Evolutionary conservation across 2,329 filamentous ascomycete genomes (phyloP).

Genomic region (Gaeumannomyces sp.): DNA sequence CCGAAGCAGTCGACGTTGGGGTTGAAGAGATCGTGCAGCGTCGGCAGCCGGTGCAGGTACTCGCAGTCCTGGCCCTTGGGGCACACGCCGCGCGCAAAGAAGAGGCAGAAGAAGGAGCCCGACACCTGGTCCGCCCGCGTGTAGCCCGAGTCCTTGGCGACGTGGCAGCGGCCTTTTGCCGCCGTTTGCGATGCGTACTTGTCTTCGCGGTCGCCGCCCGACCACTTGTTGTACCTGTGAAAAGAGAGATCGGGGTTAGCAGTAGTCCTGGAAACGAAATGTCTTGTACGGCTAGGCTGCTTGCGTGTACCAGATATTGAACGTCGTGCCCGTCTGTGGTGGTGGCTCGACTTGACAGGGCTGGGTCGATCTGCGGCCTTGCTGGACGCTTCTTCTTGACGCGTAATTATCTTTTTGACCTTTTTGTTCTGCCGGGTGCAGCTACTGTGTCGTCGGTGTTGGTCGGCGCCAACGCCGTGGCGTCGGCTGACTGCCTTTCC

Average conservation of each 20-base stretch:
- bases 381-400: slow-evolving; percentile 80
- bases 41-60: slow-evolving; percentile 84
- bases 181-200: slow-evolving; percentile 78
- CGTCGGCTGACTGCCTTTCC: slow-evolving; percentile 12
- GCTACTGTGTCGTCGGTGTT: background rate
- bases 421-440: slow-evolving; percentile 39
- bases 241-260: slow-evolving; percentile 58
- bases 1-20: slow-evolving; percentile 95
- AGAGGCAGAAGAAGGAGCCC: slow-evolving; percentile 87
- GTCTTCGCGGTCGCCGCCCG: slow-evolving; percentile 88
- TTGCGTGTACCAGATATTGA: slow-evolving; percentile 80
- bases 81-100: slow-evolving; percentile 64
- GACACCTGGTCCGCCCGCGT: slow-evolving; percentile 70
- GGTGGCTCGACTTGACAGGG: slow-evolving; percentile 77
- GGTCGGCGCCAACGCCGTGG: slow-evolving; percentile 7
- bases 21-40: slow-evolving; percentile 82
- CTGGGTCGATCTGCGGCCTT: slow-evolving; percentile 82
- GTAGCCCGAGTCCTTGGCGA: slow-evolving; percentile 73
- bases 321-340: slow-evolving; percentile 88
- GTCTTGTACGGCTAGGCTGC: background rate
- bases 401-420: slow-evolving; percentile 85
- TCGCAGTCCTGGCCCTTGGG: slow-evolving; percentile 89
- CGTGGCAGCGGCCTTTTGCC: slow-evolving; percentile 80
- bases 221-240: slow-evolving; percentile 99
- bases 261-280: background rate